phyloP scores from a whole-genome alignment of 83 land plant genomes.

The Larix sibirica region DNA sequence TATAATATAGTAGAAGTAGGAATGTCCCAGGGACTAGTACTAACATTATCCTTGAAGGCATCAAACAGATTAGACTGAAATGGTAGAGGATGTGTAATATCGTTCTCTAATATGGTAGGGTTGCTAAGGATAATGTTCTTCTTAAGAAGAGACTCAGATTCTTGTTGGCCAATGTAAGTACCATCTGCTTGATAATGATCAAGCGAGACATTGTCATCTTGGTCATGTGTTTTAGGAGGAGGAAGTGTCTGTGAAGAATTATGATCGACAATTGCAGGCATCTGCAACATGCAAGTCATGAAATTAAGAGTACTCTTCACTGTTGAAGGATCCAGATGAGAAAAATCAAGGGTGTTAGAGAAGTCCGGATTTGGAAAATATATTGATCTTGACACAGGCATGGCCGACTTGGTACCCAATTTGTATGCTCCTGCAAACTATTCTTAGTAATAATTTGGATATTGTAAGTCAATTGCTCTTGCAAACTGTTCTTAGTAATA shows the following conservation, averaged over 20 bases:
- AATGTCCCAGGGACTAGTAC: background rate
- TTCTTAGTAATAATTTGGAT: background rate
- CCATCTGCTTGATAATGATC: background rate
- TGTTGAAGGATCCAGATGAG: background rate
- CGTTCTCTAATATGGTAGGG: background rate
- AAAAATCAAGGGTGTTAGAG: background rate
- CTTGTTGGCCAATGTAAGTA: background rate
- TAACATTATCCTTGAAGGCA: background rate
- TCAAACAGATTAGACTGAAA: constrained; percentile 4
- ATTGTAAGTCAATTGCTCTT: background rate
- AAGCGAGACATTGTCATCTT: background rate
- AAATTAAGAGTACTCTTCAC: background rate
- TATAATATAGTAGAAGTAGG: background rate
- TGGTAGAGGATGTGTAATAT: background rate
- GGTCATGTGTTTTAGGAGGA: background rate
- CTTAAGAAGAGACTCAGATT: background rate
- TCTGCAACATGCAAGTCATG: constrained; percentile 3
- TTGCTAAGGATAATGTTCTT: background rate
- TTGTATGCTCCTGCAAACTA: background rate
- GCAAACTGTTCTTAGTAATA: background rate
- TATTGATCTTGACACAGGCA: background rate
- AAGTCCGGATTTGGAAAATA: background rate
- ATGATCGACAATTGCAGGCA: background rate
- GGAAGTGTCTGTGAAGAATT: background rate
- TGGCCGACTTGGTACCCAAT: background rate